Conservation (phyloP, 2,329 filamentous ascomycete genomes). For the Aspergillus sp. region DNA sequence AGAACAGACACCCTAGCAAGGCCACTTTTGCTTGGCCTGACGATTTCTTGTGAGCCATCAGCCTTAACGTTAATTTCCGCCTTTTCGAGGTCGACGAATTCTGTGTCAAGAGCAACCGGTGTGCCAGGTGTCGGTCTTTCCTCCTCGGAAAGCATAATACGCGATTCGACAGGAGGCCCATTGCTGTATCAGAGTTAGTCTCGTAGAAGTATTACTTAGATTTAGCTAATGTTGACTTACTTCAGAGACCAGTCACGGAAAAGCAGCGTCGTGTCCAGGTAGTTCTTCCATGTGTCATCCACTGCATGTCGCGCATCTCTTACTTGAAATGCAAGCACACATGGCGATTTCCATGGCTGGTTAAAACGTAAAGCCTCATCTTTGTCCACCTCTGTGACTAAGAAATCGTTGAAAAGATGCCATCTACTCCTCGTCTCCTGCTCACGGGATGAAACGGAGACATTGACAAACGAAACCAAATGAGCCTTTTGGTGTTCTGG, state of each 20-base stretch:
- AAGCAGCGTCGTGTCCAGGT: conserved; percentile 79
- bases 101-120: conserved; percentile 87
- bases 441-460: conserved; percentile 50
- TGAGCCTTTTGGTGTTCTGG: conserved; percentile 84
- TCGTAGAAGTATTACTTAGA: not conserved
- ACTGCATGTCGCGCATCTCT: conserved; percentile 79
- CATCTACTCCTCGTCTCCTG: conserved; percentile 68
- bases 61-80: conserved; percentile 96
- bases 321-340: conserved; percentile 81
- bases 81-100: conserved; percentile 90
- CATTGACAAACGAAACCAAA: conserved; percentile 87
- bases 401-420: conserved; percentile 97
- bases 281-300: conserved; percentile 81
- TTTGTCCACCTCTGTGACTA: conserved; percentile 75
- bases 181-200: conserved; percentile 25
- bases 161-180: conserved; percentile 39
- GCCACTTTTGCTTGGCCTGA: conserved; percentile 85
- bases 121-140: conserved; percentile 72
- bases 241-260: conserved; percentile 69
- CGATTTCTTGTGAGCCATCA: conserved; percentile 87
- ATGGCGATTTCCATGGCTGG: conserved; percentile 87
- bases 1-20: conserved; percentile 92
- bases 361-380: conserved; percentile 90
- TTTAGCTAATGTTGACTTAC: conserved; percentile 27
- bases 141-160: conserved; percentile 40